phyloP scores from a whole-genome alignment of 345 rosid species.

The Passiflora organensis region DNA sequence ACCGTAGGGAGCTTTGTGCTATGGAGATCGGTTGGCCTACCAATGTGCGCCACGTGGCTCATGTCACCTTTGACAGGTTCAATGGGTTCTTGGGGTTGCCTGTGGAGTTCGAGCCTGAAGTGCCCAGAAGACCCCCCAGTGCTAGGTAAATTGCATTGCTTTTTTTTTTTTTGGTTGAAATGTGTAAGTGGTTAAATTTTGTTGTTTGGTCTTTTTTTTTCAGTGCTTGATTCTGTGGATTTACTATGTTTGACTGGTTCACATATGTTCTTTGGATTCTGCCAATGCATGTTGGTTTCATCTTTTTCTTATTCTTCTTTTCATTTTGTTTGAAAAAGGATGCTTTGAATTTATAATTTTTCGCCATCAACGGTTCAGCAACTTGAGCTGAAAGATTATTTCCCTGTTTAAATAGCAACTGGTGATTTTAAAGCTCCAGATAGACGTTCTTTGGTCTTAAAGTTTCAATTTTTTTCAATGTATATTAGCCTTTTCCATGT shows the following conservation, averaged over 20 bases:
- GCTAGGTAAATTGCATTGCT: slow-evolving; percentile 27
- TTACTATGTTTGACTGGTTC: background rate
- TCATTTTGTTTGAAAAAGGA: background rate
- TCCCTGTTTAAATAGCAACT: too few species aligned
- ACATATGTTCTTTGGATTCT: too few species aligned
- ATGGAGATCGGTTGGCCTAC: slow-evolving; percentile 34
- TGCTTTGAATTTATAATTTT: background rate
- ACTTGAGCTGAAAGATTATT: too few species aligned
- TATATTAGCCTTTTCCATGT: too few species aligned
- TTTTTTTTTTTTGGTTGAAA: background rate
- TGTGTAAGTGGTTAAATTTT: background rate
- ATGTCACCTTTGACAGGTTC: slow-evolving; percentile 33
- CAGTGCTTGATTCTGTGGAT: background rate
- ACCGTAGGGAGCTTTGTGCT: slow-evolving; percentile 24
- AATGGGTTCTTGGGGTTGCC: slow-evolving; percentile 35
- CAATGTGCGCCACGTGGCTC: slow-evolving; percentile 32
- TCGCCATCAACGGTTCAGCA: too few species aligned
- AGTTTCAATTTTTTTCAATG: too few species aligned
- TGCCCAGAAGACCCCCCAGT: slow-evolving; percentile 29
- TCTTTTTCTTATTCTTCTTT: too few species aligned
- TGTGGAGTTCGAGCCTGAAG: slow-evolving; percentile 35
- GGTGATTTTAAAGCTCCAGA: too few species aligned
- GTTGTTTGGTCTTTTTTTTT: background rate
- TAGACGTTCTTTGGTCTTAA: too few species aligned
- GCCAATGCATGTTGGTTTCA: too few species aligned